A percentile compares a stretch with the other conserved stretches of the same genome.
Conservation (phyloP, 2,329 filamentous ascomycete genomes). For the Capronia americana region DNA sequence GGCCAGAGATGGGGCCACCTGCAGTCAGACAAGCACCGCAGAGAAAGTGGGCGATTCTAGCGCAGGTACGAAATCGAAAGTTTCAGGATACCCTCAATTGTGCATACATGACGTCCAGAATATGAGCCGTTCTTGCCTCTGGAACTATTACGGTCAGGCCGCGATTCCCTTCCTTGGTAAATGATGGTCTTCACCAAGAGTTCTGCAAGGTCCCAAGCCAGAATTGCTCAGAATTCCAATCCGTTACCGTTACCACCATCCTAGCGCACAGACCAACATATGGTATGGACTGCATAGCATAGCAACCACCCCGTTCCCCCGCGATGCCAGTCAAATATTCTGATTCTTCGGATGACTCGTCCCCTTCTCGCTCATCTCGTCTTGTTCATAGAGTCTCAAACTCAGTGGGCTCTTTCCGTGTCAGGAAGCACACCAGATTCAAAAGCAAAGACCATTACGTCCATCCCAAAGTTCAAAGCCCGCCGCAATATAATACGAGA, state of each 20-base stretch:
- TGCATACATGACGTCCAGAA: slow-evolving; percentile 5
- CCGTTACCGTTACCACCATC: slow-evolving; percentile 25
- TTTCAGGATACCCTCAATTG: slow-evolving; percentile 6
- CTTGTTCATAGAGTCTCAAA: slow-evolving; percentile 17
- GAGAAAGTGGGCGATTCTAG: slow-evolving; percentile 44
- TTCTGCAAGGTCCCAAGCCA: slow-evolving; percentile 16
- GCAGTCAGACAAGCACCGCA: slow-evolving; percentile 36
- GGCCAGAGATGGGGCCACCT: slow-evolving; percentile 46
- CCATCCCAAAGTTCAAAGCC: neutral
- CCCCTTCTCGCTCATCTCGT: slow-evolving; percentile 23
- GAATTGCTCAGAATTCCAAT: slow-evolving; percentile 24
- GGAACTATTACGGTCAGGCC: neutral
- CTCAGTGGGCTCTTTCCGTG: slow-evolving; percentile 13
- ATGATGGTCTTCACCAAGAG: neutral
- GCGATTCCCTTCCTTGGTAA: neutral
- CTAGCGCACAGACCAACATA: slow-evolving; percentile 34
- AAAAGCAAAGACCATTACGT: neutral
- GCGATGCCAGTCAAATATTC: slow-evolving; percentile 32
- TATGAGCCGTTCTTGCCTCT: slow-evolving; percentile 21
- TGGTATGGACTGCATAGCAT: slow-evolving; percentile 36
- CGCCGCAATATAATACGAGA: slow-evolving; percentile 3
- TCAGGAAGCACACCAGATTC: slow-evolving; percentile 10
- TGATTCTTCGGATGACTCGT: slow-evolving; percentile 9
- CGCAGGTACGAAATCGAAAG: slow-evolving; percentile 5
- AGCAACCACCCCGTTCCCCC: slow-evolving; percentile 35